These are phyloP conservation scores for Oryza meyeriana DNA, from an alignment of 176 grass and related monocot genomes.

Conservation along the genomic window DNA sequence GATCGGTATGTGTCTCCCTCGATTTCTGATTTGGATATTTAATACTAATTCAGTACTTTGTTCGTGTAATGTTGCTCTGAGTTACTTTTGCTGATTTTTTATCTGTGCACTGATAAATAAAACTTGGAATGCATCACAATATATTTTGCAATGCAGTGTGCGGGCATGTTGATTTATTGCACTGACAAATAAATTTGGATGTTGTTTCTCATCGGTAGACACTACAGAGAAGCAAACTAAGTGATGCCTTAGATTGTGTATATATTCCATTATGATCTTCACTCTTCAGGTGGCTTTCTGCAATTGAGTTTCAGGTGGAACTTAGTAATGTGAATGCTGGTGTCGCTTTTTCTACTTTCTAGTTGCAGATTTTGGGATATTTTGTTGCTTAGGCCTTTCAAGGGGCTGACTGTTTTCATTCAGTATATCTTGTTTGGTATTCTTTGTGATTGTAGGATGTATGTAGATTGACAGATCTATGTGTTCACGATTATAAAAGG, in stretches of 20 bases:
- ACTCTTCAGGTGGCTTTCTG: conserved; percentile 10
- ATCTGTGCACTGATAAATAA: too few relatives aligned
- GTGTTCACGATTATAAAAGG: neutral
- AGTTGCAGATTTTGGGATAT: neutral
- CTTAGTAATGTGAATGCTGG: neutral
- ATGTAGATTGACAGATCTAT: neutral
- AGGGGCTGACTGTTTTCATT: neutral
- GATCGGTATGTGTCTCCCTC: conserved; percentile 50
- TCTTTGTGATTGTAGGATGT: neutral
- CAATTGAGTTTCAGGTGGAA: neutral
- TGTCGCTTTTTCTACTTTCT: neutral
- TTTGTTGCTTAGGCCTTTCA: neutral
- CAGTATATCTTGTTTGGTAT: neutral
- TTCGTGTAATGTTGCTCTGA: neutral
- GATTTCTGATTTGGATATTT: neutral
- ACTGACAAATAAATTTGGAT: neutral
- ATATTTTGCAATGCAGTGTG: neutral
- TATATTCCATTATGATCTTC: neutral
- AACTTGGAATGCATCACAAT: neutral
- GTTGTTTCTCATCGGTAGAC: neutral
- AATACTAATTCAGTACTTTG: neutral
- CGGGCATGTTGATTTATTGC: neutral
- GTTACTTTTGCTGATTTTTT: neutral
- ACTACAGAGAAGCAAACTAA: neutral
- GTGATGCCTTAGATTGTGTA: neutral